phyloP scores from a whole-genome alignment of 768 basidiomycete genomes.

The Leccinum variicolor region DNA sequence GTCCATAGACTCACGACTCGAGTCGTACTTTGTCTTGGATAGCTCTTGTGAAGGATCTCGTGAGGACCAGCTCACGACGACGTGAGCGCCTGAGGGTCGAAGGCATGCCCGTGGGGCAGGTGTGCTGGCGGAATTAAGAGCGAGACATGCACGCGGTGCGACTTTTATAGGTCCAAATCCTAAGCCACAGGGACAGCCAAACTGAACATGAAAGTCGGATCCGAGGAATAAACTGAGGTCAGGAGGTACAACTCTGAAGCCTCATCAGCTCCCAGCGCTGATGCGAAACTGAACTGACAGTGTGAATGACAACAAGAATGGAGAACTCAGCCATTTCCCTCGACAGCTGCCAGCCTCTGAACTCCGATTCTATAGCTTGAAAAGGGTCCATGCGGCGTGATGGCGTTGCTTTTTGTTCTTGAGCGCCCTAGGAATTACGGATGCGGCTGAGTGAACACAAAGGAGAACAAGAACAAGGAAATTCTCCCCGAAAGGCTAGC shows the following conservation, averaged over 20 bases:
- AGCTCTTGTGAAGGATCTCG: slow-evolving; percentile 48
- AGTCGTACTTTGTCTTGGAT: slow-evolving; percentile 40
- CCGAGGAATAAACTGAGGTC: slow-evolving; percentile 15
- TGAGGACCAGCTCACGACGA: slow-evolving; percentile 45
- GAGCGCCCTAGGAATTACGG: background rate
- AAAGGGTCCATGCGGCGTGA: slow-evolving; percentile 7
- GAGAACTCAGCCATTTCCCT: slow-evolving; percentile 15
- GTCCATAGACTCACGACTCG: slow-evolving; percentile 28
- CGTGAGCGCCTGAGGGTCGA: slow-evolving; percentile 45
- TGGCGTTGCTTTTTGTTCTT: slow-evolving; percentile 15
- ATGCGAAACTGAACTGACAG: slow-evolving; percentile 8
- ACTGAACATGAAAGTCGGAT: slow-evolving; percentile 12
- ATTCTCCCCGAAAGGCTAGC: background rate
- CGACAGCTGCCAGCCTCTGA: slow-evolving; percentile 9
- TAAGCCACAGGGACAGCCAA: slow-evolving; percentile 30
- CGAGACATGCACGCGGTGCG: slow-evolving; percentile 9
- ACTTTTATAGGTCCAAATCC: slow-evolving; percentile 28
- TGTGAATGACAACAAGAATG: slow-evolving; percentile 18
- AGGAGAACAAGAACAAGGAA: background rate
- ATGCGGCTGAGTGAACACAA: slow-evolving; percentile 2
- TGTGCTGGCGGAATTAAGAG: slow-evolving; percentile 11
- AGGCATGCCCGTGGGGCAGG: slow-evolving; percentile 33
- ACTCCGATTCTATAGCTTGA: background rate
- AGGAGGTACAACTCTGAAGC: slow-evolving; percentile 10
- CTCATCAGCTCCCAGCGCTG: background rate